Evolutionary conservation across 116 monocot species (phyloP), one percentile per base, ranked within the genome.

Genomic region (Posidonia oceanica): DNA sequence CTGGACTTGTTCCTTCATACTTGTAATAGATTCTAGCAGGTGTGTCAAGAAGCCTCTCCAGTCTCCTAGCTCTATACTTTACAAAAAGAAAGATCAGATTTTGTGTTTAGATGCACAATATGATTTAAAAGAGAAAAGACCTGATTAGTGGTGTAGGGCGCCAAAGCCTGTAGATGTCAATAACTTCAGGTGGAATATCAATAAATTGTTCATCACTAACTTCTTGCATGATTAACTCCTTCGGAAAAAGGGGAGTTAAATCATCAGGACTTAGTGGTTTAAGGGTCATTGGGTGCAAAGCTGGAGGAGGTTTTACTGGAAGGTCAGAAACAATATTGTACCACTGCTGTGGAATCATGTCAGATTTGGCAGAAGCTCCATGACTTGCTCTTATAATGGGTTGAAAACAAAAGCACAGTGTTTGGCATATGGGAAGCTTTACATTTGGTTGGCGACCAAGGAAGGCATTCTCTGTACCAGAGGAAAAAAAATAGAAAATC

Each of bases 1-100:
- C 86, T 14, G 93, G 93, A 52, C 93, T 93, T 15, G 82, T 93
- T 15, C 93, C 93, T 67, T 93, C 93, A 40, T 93, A 93, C 64
- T 93, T 93, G 80, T 92, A 92, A 71, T 92, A 92, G 52, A 92
- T 92, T 74, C 78, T 88, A 59, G 92, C 92, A 36, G 92, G 92
- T 15, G 92, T 92, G 11, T 71, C 69, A 6, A 92, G 81, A 11
- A 92, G 71, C 62, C 74, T 85, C 78, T 92, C 91, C 38, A 92
- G 76, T 64, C 91, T 88, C 72, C 71, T 79, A 15, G 88, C 91
- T 78, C 91, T 92, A 60, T 14, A 17, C 2, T 23, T 39, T 4
- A 15, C 64, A 64, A 8, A 57, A 71, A 36, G 18, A 16, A 60
- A 61, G 60, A 41, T 17, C 8, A 72, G 37, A 48, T 48, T 4